Conservation (phyloP, 441 rosid species). For the Erodium moschatum region DNA sequence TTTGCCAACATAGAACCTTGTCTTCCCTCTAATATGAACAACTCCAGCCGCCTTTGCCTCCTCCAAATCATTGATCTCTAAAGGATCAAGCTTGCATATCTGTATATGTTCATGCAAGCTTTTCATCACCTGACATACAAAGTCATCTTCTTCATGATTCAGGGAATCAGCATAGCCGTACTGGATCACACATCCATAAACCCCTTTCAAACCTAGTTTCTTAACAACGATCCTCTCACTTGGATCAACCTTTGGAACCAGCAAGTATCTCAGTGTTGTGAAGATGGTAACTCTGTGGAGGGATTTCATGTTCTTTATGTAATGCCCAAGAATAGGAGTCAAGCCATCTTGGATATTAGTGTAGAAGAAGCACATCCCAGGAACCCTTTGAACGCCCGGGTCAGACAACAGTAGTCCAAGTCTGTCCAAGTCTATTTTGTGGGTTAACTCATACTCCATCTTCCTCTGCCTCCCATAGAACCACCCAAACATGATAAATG, state of each 20-base stretch:
- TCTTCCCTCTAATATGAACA: slow-evolving; percentile 50
- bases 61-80: slow-evolving; percentile 23
- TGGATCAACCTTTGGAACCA: slow-evolving; percentile 50
- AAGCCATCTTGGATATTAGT: slow-evolving; percentile 53
- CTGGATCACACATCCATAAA: slow-evolving; percentile 47
- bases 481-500: slow-evolving; percentile 60
- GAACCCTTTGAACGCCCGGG: slow-evolving; percentile 46
- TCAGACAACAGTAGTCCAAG: slow-evolving; percentile 34
- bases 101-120: slow-evolving; percentile 30
- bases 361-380: slow-evolving; percentile 61
- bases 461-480: slow-evolving; percentile 61
- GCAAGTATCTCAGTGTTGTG: slow-evolving; percentile 38
- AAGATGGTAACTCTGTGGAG: slow-evolving; percentile 52
- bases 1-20: slow-evolving; percentile 39
- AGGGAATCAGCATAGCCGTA: slow-evolving; percentile 52
- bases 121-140: slow-evolving; percentile 38
- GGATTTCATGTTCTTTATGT: slow-evolving; percentile 50
- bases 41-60: slow-evolving; percentile 40
- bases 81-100: slow-evolving; percentile 17
- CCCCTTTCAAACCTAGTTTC: slow-evolving; percentile 34
- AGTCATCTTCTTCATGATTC: slow-evolving; percentile 43
- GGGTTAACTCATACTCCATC: slow-evolving; percentile 47
- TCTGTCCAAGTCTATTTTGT: slow-evolving; percentile 37
- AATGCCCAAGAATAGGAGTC: slow-evolving; percentile 55
- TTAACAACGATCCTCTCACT: slow-evolving; percentile 36